A percentile compares a stretch with the other conserved stretches of the same genome.
These are phyloP conservation scores for Austroboletus niveus DNA, from an alignment of 1,284 basidiomycete genomes.

Conservation along the genomic window DNA sequence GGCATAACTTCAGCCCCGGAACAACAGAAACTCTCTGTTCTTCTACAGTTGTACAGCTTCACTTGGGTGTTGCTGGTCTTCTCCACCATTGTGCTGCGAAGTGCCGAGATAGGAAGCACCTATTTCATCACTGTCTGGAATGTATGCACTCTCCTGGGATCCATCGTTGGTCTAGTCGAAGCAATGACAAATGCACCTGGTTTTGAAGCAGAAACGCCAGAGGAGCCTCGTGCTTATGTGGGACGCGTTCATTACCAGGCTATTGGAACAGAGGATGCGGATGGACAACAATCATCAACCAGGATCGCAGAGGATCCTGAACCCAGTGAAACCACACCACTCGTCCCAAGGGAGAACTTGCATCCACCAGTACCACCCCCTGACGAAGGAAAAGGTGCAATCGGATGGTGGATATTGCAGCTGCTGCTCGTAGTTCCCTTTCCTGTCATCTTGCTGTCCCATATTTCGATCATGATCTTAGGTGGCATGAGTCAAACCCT, in stretches of 20 bases:
- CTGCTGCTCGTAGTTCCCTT: slow-evolving; percentile 55
- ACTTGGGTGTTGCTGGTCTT: slow-evolving; percentile 57
- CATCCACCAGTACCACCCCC: not conserved
- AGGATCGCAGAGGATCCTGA: slow-evolving; percentile 34
- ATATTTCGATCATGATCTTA: slow-evolving; percentile 51
- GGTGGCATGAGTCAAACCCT: slow-evolving; percentile 57
- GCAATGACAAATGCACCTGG: slow-evolving; percentile 24
- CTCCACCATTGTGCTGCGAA: slow-evolving; percentile 45
- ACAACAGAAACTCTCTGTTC: slow-evolving; percentile 42
- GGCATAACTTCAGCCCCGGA: slow-evolving; percentile 25
- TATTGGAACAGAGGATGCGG: slow-evolving; percentile 13
- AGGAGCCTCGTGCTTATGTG: slow-evolving; percentile 6
- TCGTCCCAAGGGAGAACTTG: slow-evolving; percentile 38
- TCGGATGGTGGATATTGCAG: slow-evolving; percentile 65
- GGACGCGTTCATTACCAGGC: slow-evolving; percentile 28
- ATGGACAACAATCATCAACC: slow-evolving; percentile 12
- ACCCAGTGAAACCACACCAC: slow-evolving; percentile 50
- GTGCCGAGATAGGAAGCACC: slow-evolving; percentile 46
- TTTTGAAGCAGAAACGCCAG: slow-evolving; percentile 16
- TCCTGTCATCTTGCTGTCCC: slow-evolving; percentile 56
- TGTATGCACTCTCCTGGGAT: slow-evolving; percentile 46
- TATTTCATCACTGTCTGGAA: slow-evolving; percentile 63
- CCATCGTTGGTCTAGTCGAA: slow-evolving; percentile 45
- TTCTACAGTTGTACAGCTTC: slow-evolving; percentile 50
- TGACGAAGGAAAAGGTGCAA: slow-evolving; percentile 37